Percentiles rank a stretch among this genome's conserved stretches.
Conservation (phyloP, 345 rosid species). For the Euphorbia tirucalli region DNA sequence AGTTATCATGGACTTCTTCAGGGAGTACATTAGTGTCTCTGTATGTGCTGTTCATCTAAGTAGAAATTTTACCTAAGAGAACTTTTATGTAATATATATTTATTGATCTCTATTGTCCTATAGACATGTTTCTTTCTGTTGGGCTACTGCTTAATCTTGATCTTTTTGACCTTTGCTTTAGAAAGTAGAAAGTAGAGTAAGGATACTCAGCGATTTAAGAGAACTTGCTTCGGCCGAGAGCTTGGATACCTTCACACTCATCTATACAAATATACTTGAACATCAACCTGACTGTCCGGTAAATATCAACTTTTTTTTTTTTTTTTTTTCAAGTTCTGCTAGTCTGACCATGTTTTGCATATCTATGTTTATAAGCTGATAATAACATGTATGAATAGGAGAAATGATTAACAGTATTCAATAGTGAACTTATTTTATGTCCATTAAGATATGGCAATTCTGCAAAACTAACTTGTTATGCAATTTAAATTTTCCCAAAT, state of each 20-base stretch:
- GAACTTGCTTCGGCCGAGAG: constrained; percentile 99
- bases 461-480: constrained; percentile 1
- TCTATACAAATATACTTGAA: constrained; percentile 90
- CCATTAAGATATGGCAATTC: not conserved
- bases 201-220: constrained; percentile 86
- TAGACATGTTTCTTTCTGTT: not conserved
- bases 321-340: not conserved
- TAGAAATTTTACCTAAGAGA: not conserved
- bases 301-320: constrained; percentile 11
- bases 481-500: constrained; percentile 10
- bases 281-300: constrained; percentile 99
- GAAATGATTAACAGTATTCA: not conserved
- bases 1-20: constrained; percentile 90
- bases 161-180: constrained; percentile 32
- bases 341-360: not conserved
- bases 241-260: constrained; percentile 87
- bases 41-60: constrained; percentile 47
- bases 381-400: not conserved
- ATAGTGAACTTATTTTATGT: not conserved
- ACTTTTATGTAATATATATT: not conserved
- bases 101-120: not conserved
- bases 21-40: constrained; percentile 82
- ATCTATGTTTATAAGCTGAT: not conserved
- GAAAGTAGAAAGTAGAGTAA: constrained; percentile 92
- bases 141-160: not conserved